Conservation (phyloP, 2,329 filamentous ascomycete species). For the Cladosporium sp. region DNA sequence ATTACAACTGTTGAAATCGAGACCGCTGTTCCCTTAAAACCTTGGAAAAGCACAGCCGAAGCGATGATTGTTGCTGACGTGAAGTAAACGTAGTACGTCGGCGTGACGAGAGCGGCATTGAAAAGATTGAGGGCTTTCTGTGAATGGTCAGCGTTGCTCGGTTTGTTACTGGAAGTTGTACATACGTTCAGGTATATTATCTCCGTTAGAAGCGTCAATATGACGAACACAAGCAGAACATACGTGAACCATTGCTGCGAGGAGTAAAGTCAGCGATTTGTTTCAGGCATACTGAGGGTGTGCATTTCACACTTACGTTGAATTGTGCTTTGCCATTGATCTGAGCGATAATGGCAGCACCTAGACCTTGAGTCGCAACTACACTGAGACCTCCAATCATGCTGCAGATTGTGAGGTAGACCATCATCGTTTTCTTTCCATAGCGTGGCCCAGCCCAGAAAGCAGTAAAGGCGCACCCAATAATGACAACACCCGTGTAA, state of each 20-base stretch:
- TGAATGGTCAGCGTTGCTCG: slow-evolving; percentile 17
- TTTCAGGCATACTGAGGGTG: too few relatives aligned
- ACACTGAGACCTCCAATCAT: slow-evolving; percentile 91
- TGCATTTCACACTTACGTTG: slow-evolving; percentile 44
- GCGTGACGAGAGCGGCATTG: slow-evolving; percentile 93
- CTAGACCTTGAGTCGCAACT: slow-evolving; percentile 88
- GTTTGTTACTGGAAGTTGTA: slow-evolving; percentile 21
- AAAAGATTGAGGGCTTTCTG: slow-evolving; percentile 98
- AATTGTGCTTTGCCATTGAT: slow-evolving; percentile 78
- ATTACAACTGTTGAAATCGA: slow-evolving; percentile 85
- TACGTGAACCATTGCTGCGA: slow-evolving; percentile 81
- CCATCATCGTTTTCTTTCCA: slow-evolving; percentile 95
- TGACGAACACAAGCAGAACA: slow-evolving; percentile 83
- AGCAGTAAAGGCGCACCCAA: slow-evolving; percentile 67
- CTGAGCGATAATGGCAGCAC: slow-evolving; percentile 85
- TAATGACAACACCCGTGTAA: slow-evolving; percentile 77
- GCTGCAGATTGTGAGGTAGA: slow-evolving; percentile 95
- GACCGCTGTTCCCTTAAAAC: slow-evolving; percentile 79
- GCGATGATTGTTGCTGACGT: slow-evolving; percentile 93
- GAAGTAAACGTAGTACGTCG: slow-evolving; percentile 98
- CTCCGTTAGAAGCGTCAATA: slow-evolving; percentile 83
- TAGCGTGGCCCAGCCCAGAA: slow-evolving; percentile 81
- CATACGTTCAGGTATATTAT: slow-evolving; percentile 94
- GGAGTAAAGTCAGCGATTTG: too few relatives aligned
- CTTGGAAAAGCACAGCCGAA: slow-evolving; percentile 84